Percentiles rank a stretch among this genome's conserved stretches.
phyloP scores from a whole-genome alignment of 1,284 basidiomycete genomes.

The Puccinia coronata region DNA sequence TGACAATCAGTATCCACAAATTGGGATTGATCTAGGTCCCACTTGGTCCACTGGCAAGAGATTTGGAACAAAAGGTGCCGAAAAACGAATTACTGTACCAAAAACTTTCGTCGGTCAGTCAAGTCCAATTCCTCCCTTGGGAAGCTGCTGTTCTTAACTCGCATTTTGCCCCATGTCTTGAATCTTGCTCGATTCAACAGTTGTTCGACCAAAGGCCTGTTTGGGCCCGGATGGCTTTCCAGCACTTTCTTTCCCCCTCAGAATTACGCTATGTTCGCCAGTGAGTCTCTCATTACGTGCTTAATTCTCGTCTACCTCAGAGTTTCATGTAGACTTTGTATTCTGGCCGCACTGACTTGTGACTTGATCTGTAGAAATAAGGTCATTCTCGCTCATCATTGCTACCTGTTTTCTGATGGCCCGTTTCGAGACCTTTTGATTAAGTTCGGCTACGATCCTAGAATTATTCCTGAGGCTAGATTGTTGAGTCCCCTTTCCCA shows the following conservation, averaged over 20 bases:
- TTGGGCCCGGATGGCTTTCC: slow-evolving; percentile 81
- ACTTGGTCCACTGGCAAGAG: slow-evolving; percentile 2
- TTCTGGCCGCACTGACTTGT: slow-evolving; percentile 58
- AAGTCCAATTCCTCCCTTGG: neutral
- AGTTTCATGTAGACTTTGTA: neutral
- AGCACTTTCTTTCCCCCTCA: slow-evolving; percentile 74
- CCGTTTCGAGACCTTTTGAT: slow-evolving; percentile 89
- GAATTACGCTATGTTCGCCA: slow-evolving; percentile 73
- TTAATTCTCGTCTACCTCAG: neutral
- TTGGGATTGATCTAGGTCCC: slow-evolving; percentile 9
- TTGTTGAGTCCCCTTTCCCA: slow-evolving; percentile 65
- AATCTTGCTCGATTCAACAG: slow-evolving; percentile 51
- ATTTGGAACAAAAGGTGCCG: neutral
- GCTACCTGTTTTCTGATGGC: slow-evolving; percentile 88
- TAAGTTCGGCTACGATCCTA: slow-evolving; percentile 84
- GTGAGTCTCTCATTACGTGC: slow-evolving; percentile 60
- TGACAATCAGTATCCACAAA: neutral
- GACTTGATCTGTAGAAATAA: slow-evolving; percentile 65
- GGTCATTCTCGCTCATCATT: slow-evolving; percentile 60
- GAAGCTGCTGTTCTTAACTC: neutral
- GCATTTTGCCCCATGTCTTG: neutral
- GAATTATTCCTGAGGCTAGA: slow-evolving; percentile 69
- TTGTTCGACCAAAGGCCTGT: slow-evolving; percentile 70
- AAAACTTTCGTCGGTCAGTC: neutral
- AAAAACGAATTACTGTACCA: neutral